A percentile compares a stretch with the other conserved stretches of the same genome.
Evolutionary conservation across 805 yeast genomes (phyloP).

Genomic region (Lipomyces sp.): DNA sequence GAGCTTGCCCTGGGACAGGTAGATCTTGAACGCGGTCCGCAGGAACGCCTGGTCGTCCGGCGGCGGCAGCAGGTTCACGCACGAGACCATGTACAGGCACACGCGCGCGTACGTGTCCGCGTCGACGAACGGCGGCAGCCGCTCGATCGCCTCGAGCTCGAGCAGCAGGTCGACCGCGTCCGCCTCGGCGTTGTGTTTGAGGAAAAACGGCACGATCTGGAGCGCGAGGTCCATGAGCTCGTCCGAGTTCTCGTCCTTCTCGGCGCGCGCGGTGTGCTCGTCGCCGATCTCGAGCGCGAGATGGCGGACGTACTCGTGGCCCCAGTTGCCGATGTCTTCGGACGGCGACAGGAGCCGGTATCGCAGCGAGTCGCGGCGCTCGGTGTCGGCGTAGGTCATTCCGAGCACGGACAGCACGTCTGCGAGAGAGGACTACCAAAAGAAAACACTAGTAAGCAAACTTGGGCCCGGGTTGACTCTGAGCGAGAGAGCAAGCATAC

Average conservation of each 20-base stretch:
- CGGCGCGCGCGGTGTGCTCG: constrained; percentile 48
- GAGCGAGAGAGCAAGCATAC: constrained; percentile 7
- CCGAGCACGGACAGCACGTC: constrained; percentile 90
- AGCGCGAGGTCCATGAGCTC: constrained; percentile 63
- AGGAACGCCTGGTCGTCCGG: constrained; percentile 87
- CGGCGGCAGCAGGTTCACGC: constrained; percentile 94
- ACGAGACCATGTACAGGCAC: constrained; percentile 70
- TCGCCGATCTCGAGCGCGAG: constrained; percentile 93
- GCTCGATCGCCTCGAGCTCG: constrained; percentile 84
- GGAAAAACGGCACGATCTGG: constrained; percentile 80
- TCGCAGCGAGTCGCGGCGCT: constrained; percentile 72
- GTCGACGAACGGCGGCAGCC: constrained; percentile 79
- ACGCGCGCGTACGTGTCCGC: constrained; percentile 80
- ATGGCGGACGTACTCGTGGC: constrained; percentile 96
- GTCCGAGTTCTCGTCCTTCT: constrained; percentile 31
- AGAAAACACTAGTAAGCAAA: not conserved
- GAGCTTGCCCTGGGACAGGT: constrained; percentile 70
- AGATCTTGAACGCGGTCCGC: constrained; percentile 83
- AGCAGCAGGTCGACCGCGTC: constrained; percentile 93
- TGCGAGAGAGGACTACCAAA: constrained; percentile 51
- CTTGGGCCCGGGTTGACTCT: not conserved
- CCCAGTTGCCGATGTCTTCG: constrained; percentile 79
- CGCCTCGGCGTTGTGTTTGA: constrained; percentile 95
- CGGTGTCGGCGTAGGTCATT: constrained; percentile 86
- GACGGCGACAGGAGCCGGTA: constrained; percentile 63